Percentiles rank a stretch among this genome's conserved stretches.
phyloP scores from a whole-genome alignment of 2,329 filamentous ascomycete genomes.

The Cryphonectria carpinicola region DNA sequence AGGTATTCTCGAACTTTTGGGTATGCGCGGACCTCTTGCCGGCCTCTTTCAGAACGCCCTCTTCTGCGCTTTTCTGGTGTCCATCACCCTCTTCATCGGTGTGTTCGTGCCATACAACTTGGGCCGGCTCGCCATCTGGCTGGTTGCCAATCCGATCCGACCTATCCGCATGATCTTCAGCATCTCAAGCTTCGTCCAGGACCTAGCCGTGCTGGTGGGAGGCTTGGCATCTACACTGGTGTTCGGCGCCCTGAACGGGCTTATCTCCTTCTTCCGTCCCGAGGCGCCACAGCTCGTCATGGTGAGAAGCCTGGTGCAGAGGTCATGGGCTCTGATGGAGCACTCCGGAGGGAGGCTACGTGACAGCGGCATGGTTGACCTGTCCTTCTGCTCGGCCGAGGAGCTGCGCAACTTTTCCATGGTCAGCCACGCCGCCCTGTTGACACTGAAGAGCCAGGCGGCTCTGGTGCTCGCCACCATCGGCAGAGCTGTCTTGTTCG shows the following conservation, averaged over 20 bases:
- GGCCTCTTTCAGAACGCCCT: slow-evolving; percentile 93
- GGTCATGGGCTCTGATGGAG: slow-evolving; percentile 47
- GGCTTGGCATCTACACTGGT: slow-evolving; percentile 54
- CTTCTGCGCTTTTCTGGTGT: slow-evolving; percentile 89
- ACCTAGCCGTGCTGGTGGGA: slow-evolving; percentile 68
- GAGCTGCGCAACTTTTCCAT: slow-evolving; percentile 80
- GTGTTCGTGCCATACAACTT: slow-evolving; percentile 92
- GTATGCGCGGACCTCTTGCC: slow-evolving; percentile 90
- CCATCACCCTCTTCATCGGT: slow-evolving; percentile 81
- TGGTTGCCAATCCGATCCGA: slow-evolving; percentile 78
- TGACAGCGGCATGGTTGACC: slow-evolving; percentile 54
- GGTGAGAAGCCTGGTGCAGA: slow-evolving; percentile 29
- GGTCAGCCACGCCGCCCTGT: slow-evolving; percentile 72
- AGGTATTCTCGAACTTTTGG: slow-evolving; percentile 92
- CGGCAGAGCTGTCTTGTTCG: slow-evolving; percentile 45
- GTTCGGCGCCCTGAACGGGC: slow-evolving; percentile 43
- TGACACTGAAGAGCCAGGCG: slow-evolving; percentile 61
- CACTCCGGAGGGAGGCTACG: slow-evolving; percentile 52
- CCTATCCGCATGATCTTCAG: slow-evolving; percentile 74
- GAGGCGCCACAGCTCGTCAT: slow-evolving; percentile 23
- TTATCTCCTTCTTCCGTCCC: slow-evolving; percentile 42
- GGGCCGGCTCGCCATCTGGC: slow-evolving; percentile 80
- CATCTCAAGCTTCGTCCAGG: slow-evolving; percentile 78
- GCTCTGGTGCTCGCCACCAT: slow-evolving; percentile 44
- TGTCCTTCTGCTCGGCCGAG: slow-evolving; percentile 54